phyloP scores from a whole-genome alignment of 139 green algal genomes.

The Trebouxia sp. region DNA sequence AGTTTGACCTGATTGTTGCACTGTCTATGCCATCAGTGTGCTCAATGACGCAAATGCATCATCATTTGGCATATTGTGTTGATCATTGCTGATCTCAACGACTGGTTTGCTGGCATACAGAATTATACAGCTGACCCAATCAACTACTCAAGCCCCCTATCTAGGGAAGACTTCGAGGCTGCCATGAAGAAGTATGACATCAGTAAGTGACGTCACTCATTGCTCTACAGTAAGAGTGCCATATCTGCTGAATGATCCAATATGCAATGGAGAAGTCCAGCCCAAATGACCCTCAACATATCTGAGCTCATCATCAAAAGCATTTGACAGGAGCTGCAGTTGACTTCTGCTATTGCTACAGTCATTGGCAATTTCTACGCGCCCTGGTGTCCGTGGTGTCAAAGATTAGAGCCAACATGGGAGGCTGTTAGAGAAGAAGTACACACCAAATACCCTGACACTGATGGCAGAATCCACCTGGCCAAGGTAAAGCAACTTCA shows the following conservation, averaged over 20 bases:
- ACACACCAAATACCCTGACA: conserved; percentile 87
- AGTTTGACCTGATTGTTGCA: neutral
- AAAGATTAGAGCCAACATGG: conserved; percentile 93
- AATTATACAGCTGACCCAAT: neutral
- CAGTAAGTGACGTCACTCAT: conserved; percentile 34
- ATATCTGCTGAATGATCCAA: neutral
- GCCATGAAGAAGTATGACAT: conserved; percentile 42
- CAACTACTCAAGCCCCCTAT: conserved; percentile 42
- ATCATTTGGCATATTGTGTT: too few relatives aligned
- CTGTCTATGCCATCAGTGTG: neutral
- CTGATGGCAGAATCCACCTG: conserved; percentile 83
- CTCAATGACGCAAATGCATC: conserved; percentile 26
- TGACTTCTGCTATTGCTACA: conserved; percentile 32
- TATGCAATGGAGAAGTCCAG: neutral
- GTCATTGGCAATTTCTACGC: conserved; percentile 95
- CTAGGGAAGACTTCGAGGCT: conserved; percentile 36
- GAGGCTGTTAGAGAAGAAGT: conserved; percentile 87
- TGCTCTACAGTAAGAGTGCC: too few relatives aligned
- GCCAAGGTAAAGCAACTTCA: too few relatives aligned
- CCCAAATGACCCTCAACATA: too few relatives aligned
- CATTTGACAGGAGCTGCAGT: too few relatives aligned
- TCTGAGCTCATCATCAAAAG: too few relatives aligned
- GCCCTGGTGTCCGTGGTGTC: conserved; percentile 96
- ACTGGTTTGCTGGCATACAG: neutral
- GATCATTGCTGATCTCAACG: neutral